Evolutionary conservation across 805 yeast species (phyloP), one percentile per base, ranked within the genome.

Genomic region (Jamesozyma spencerorum): DNA sequence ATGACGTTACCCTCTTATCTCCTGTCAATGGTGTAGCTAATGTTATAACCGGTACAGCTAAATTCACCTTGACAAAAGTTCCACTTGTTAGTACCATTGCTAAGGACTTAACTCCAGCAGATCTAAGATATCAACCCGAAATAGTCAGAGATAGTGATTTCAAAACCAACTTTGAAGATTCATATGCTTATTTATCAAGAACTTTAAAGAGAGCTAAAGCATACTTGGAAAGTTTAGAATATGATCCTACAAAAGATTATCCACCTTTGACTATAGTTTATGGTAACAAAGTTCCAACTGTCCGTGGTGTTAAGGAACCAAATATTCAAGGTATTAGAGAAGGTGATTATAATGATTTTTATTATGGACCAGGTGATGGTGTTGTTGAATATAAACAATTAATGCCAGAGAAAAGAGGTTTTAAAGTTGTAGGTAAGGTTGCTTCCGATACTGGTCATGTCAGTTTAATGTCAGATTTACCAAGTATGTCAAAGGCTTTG

Each of bases 351-450:
- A 77, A 72, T 47, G 80, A 84, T 50, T 81, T 85, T 51, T 76
- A 72, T 50, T 87, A 85, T 53, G 95, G 94, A 0, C 85, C 85
- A 4, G 97, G 97, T 13, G 97, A 88, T 58, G 97, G 97, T 33
- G 96, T 88, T 15, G 85, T 85, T 1, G 84, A 84, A 60, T 84
- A 81, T 48, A 75, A 75, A 47, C 81, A 87, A 82, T 62, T 84
- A 37, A 74, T 87, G 75, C 97, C 96, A 0, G 84, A 81, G 48
- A 63, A 64, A 32, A 70, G 71, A 46, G 94, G 90, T 0, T 86
- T 82, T 53, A 78, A 81, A 3, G 72, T 84, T 2, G 83, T 71
- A 12, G 88, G 81, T 7, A 80, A 79, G 50, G 68, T 84, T 33
- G 69, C 77, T 1, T 71, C 82, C 27, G 69, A 66, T 2, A 64